Evolutionary conservation across 192 early-diverging fungal genomes (phyloP).

Genomic region (Anaeromyces robustus): DNA sequence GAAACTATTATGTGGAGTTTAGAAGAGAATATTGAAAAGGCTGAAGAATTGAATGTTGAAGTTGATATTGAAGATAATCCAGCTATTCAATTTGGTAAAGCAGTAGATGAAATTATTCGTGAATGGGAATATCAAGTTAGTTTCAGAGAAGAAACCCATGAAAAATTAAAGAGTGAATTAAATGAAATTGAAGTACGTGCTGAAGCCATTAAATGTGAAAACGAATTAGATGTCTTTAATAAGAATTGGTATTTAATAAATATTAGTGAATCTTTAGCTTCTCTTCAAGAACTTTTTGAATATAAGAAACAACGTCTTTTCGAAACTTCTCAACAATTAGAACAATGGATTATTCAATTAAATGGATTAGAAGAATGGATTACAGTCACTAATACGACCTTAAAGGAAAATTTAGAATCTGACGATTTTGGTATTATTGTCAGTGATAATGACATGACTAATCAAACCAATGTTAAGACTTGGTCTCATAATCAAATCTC

Average conservation of each 20-base stretch:
- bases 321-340: neutral
- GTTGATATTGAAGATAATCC: neutral
- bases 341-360: neutral
- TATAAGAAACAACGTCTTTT: neutral
- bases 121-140: neutral
- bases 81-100: neutral
- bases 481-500: neutral
- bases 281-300: neutral
- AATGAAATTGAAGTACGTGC: neutral
- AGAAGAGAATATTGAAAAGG: neutral
- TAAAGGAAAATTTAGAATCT: neutral
- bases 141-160: neutral
- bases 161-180: neutral
- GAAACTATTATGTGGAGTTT: neutral
- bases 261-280: neutral
- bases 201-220: neutral
- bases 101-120: neutral
- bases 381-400: neutral
- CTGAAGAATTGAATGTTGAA: neutral
- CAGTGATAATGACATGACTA: neutral
- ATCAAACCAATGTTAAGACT: neutral
- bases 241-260: neutral
- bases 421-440: neutral
- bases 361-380: neutral
- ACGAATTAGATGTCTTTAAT: neutral